phyloP scores from a whole-genome alignment of 2,329 filamentous ascomycete genomes.

The Aspergillus udagawae region DNA sequence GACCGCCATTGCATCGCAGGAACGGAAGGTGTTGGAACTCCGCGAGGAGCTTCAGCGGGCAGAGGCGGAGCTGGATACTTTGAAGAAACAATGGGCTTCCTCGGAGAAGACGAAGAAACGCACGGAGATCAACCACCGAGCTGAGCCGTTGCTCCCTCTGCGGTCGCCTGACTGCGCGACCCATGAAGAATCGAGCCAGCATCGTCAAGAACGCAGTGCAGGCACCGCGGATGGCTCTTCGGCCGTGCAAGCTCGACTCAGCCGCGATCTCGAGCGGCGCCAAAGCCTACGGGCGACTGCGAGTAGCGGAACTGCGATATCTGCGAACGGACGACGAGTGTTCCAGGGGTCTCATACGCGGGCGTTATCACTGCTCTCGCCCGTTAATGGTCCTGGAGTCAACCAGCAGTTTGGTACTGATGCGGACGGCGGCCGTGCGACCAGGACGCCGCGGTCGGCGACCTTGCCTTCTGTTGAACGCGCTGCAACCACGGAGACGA shows the following conservation, averaged over 20 bases:
- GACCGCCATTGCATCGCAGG: constrained; percentile 85
- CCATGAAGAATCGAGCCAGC: constrained; percentile 12
- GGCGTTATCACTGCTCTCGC: constrained; percentile 79
- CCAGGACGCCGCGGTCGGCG: constrained; percentile 36
- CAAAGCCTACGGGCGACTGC: constrained; percentile 59
- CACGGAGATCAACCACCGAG: constrained; percentile 58
- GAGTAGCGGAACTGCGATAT: constrained; percentile 27
- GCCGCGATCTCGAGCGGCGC: constrained; percentile 66
- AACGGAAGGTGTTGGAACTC: constrained; percentile 83
- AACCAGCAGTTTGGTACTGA: constrained; percentile 14
- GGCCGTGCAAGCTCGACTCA: constrained; percentile 32
- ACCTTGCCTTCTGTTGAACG: constrained; percentile 41
- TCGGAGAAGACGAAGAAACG: constrained; percentile 75
- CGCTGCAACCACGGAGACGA: constrained; percentile 17
- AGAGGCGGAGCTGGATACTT: constrained; percentile 66
- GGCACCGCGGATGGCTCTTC: constrained; percentile 23
- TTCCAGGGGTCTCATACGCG: constrained; percentile 65
- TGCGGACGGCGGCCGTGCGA: constrained; percentile 25
- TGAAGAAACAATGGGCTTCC: constrained; percentile 80
- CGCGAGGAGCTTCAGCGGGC: constrained; percentile 84
- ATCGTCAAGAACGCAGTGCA: constrained; percentile 25
- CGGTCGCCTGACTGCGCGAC: constrained; percentile 33
- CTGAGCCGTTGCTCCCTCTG: constrained; percentile 57
- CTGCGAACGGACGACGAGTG: constrained; percentile 53
- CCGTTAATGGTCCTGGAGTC: constrained; percentile 24